Base-by-base conservation (phyloP, 2,329 filamentous ascomycete species). In the Tolypocladium ovalisporum region DNA sequence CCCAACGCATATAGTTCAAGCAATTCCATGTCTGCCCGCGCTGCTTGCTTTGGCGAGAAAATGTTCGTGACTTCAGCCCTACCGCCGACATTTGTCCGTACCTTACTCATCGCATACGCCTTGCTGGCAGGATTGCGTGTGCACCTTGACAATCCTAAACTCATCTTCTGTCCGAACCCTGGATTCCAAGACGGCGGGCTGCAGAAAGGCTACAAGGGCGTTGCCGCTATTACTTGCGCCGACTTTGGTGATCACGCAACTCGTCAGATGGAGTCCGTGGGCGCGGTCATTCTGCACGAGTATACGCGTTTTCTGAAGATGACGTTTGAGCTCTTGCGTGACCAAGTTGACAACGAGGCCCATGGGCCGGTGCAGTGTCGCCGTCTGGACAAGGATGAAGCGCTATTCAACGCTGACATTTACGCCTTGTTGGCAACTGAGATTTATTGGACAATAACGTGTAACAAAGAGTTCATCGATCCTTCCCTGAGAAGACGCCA, bases 231-330 rank as follows among this genome's bases (percentile, higher is more conserved):
- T 17, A 2, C 22, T 12, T 44, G 42, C 42, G 22, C 15, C 22
- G 4, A 1, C 0, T 1, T 44, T 44, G 42, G 5, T 1, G 1
- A 1, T 24, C 22, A 5, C 4, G 3, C 5, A 13, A 15, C 22
- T 2, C 17, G 12, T 3, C 12, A 3, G 4, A 47, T 29, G 42
- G 42, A 47, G 4, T 29, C 42, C 27, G 13, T 47, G 42, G 24
- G 42, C 12, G 1, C 24, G 17, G 10, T 47, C 9, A 17, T 47
- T 2, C 24, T 47, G 3, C 42, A 47, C 24, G 42, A 47, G 24
- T 47, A 19, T 24, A 29, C 42, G 8, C 42, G 29, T 29, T 47
- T 6, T 1, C 2, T 0, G 4, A 17, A 29, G 2, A 3, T 32
- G 1, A 17, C 29, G 2, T 8, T 15, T 49, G 24, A 24, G 15